Evolutionary conservation across 2,329 filamentous ascomycete species (phyloP), one percentile per base, ranked within the genome.

Genomic region (Zelopaecilomyces penicillatus): DNA sequence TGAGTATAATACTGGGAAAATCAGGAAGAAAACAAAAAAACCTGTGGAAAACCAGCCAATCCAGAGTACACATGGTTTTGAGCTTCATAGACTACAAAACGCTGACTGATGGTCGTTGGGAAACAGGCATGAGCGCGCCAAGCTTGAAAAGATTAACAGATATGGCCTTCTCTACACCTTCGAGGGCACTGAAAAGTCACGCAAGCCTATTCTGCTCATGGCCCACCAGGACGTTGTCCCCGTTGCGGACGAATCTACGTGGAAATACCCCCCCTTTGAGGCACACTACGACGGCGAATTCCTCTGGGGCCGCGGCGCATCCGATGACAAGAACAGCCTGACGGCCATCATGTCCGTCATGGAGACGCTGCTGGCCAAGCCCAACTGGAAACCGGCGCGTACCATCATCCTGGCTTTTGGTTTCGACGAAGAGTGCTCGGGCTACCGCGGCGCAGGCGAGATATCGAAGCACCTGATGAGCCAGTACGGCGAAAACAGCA

Each of bases 381-480:
- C 64, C 0, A 52, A 64, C 5, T 83, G 72, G 66, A 53, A 60
- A 0, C 80, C 79, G 0, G 69, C 65, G 45, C 68, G 80, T 39
- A 80, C 76, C 0, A 64, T 83, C 5, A 56, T 83, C 2, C 54
- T 82, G 2, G 75, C 75, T 2, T 80, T 82, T 51, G 80, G 80
- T 0, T 84, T 81, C 46, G 80, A 84, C 46, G 80, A 84, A 50
- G 80, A 83, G 57, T 76, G 73, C 39, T 74, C 72, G 10, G 77
- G 78, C 5, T 67, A 63, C 30, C 67, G 76, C 28, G 80, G 80
- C 4, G 80, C 80, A 0, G 71, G 69, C 0, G 59, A 64, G 3
- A 73, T 83, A 32, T 69, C 71, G 0, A 55, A 66, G 5, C 68
- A 67, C 40, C 56, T 83, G 1, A 67, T 75, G 11, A 54, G 74